Base-by-base conservation (phyloP, 139 green algal species). In the Asterochloris sp. region DNA sequence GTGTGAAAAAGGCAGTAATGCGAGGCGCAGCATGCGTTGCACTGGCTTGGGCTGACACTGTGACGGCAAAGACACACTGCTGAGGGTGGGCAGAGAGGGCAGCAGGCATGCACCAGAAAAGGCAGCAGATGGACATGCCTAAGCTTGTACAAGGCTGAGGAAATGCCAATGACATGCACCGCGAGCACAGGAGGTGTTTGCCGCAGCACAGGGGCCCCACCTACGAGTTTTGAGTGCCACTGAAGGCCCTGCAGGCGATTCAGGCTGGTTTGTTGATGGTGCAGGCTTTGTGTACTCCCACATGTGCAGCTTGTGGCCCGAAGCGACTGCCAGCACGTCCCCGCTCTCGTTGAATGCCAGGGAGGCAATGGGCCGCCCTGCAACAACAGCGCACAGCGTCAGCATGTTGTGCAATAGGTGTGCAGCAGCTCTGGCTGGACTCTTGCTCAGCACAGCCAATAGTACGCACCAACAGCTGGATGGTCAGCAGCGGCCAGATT, bases 281-380 rank as follows among this genome's bases (percentile, higher is more conserved):
- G 38, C 38, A 54, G 38, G 74, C n/a, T 62, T n/a, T 24, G 28
- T 77, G 80, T 94, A 97, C 74, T 92, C 85, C 93, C 93, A 97
- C 78, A 90, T 87, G 79, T 90, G 91, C 60, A 93, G 83, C 88
- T 92, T 95, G 87, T 98, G 95, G 1, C 95, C 95, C 17, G 92
- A 94, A 15, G 94, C 94, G 17, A 98, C 91, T 15, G 92, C 92
- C 60, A 98, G 85, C 26, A 94, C 73, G 23, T 92, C 83, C 0
- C 89, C 91, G 8, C 78, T 71, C 1, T 88, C 77, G 76, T 97
- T 89, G 78, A 98, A 98, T 27, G 94, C 92, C 23, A 98, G 83
- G 0, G 91, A 95, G 19, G 95, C 93, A 68, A 98, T 98, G 64
- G 95, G 92, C 69, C 92, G 91, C 68, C 90, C 93, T 95, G 91